phyloP scores from a whole-genome alignment of 495 filamentous ascomycete genomes.

The Pyrenula massariospora region DNA sequence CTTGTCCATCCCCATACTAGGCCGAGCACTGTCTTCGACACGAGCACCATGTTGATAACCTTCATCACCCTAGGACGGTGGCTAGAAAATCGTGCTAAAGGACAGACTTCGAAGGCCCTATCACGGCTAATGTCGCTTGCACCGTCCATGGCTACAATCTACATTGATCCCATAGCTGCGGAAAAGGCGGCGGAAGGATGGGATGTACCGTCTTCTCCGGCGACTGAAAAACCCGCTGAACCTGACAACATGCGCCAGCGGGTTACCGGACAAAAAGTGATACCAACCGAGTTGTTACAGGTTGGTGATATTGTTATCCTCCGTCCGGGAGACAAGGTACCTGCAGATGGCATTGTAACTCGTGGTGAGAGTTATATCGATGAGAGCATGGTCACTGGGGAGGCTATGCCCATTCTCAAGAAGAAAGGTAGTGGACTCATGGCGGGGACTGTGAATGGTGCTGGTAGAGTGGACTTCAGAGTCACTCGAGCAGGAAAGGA shows the following conservation, averaged over 20 bases:
- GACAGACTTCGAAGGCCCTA: slow-evolving; percentile 88
- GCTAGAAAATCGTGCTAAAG: slow-evolving; percentile 91
- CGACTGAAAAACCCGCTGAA: slow-evolving; percentile 12
- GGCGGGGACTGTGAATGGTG: slow-evolving; percentile 94
- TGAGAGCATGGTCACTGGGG: slow-evolving; percentile 97
- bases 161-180: slow-evolving; percentile 89
- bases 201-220: slow-evolving; percentile 21
- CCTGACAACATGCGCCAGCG: slow-evolving; percentile 40
- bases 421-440: slow-evolving; percentile 67
- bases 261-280: slow-evolving; percentile 61
- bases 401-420: slow-evolving; percentile 88
- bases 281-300: slow-evolving; percentile 91
- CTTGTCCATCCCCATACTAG: slow-evolving; percentile 54
- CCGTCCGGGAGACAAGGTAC: slow-evolving; percentile 90
- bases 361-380: slow-evolving; percentile 88
- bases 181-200: slow-evolving; percentile 79
- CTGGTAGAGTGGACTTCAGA: slow-evolving; percentile 81
- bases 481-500: slow-evolving; percentile 89
- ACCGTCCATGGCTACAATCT: slow-evolving; percentile 95
- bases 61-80: slow-evolving; percentile 89
- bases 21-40: slow-evolving; percentile 88
- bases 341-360: slow-evolving; percentile 81
- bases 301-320: slow-evolving; percentile 90
- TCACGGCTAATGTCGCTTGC: slow-evolving; percentile 92
- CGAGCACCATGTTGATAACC: slow-evolving; percentile 96